Evolutionary conservation across 1,284 basidiomycete genomes (phyloP).

Genomic region (Gymnopus androsaceus): DNA sequence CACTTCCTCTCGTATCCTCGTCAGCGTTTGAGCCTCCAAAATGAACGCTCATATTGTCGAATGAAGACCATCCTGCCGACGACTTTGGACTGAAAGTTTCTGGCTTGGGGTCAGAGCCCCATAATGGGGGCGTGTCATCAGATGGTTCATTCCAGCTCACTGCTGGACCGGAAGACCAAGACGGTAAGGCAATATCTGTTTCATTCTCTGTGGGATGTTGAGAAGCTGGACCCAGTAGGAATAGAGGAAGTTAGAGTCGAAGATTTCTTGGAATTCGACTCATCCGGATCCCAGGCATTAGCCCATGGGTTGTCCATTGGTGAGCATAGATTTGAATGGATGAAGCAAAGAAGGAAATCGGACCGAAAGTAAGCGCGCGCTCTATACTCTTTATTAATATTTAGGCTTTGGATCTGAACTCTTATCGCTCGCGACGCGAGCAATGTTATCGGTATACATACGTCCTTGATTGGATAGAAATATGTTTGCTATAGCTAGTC

Average conservation of each 20-base stretch:
- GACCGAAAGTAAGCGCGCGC: too few species aligned
- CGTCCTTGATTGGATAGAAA: too few species aligned
- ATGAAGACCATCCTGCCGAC: slow-evolving; percentile 30
- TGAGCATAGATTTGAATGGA: neutral
- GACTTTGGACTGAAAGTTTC: neutral
- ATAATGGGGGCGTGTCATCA: slow-evolving; percentile 35
- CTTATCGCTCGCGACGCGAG: too few species aligned
- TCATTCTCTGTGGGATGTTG: slow-evolving; percentile 38
- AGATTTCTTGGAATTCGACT: slow-evolving; percentile 36
- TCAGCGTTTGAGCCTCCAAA: slow-evolving; percentile 1
- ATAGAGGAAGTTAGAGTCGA: slow-evolving; percentile 16
- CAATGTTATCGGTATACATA: too few species aligned
- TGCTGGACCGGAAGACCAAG: slow-evolving; percentile 51
- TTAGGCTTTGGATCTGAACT: too few species aligned
- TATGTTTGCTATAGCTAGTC: too few species aligned
- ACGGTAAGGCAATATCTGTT: slow-evolving; percentile 51
- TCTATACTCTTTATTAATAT: too few species aligned
- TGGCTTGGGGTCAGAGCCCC: slow-evolving; percentile 23
- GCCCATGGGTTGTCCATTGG: slow-evolving; percentile 70
- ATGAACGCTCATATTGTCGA: slow-evolving; percentile 29
- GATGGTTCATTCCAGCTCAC: slow-evolving; percentile 51
- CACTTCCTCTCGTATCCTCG: neutral
- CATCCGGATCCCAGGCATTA: slow-evolving; percentile 65
- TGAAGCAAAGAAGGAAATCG: too few species aligned
- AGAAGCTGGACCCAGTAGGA: slow-evolving; percentile 28